Evolutionary conservation across 148 eudicot species (phyloP).

Genomic region (Rhododendron vialii): DNA sequence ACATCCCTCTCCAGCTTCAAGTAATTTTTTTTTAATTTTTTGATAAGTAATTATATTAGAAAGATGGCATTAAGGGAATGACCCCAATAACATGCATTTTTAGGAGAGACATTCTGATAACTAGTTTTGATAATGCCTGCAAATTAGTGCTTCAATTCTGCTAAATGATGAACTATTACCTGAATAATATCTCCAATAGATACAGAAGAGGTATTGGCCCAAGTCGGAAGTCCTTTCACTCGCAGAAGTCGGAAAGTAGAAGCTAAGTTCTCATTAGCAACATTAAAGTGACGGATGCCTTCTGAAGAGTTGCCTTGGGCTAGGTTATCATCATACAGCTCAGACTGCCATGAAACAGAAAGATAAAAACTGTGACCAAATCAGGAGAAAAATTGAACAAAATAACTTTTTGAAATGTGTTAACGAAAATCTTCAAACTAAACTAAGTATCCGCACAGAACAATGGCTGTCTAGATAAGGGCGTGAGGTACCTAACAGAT

Average conservation of each 20-base stretch:
- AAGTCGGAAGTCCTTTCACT: constrained; percentile 70
- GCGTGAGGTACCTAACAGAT: not conserved
- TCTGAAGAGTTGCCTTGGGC: constrained; percentile 35
- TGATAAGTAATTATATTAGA: no score
- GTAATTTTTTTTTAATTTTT: not conserved
- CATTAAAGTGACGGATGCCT: constrained; percentile 51
- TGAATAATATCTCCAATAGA: constrained; percentile 73
- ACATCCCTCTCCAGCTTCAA: not conserved
- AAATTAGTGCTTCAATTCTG: not conserved
- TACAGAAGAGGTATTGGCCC: constrained; percentile 82
- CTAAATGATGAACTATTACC: constrained; percentile 31
- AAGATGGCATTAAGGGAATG: not conserved
- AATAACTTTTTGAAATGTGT: not conserved
- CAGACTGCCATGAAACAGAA: constrained; percentile 19
- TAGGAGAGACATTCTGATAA: not conserved
- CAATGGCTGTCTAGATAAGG: not conserved
- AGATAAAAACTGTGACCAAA: not conserved
- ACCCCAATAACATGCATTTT: not conserved
- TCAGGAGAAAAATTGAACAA: not conserved
- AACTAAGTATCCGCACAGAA: not conserved
- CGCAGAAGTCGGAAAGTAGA: constrained; percentile 69
- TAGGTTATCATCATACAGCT: constrained; percentile 13
- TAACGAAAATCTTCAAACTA: not conserved
- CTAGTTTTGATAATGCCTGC: not conserved
- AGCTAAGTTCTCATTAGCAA: constrained; percentile 45